Evolutionary conservation across 805 yeast species (phyloP).

Genomic region (Saccharomycopsis sp.): DNA sequence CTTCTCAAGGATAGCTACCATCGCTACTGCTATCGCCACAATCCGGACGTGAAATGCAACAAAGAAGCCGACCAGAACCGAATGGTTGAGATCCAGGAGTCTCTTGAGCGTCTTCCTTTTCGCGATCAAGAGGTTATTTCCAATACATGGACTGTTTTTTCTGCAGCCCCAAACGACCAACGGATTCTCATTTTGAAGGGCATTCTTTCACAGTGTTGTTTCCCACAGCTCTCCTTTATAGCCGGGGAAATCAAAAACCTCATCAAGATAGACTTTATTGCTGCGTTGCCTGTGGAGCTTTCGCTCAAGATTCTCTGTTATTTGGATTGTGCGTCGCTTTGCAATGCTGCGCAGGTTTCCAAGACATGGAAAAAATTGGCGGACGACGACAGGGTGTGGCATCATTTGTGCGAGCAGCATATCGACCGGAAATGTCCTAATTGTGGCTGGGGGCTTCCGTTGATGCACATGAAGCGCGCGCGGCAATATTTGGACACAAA

Average conservation of each 20-base stretch:
- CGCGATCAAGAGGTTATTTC: constrained; percentile 71
- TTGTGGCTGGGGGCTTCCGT: constrained; percentile 98
- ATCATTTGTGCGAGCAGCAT: constrained; percentile 96
- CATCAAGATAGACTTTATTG: constrained; percentile 82
- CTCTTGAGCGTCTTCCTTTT: constrained; percentile 52
- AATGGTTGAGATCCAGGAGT: constrained; percentile 56
- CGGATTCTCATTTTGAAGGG: constrained; percentile 78
- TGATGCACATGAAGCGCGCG: constrained; percentile 80
- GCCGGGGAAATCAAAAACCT: constrained; percentile 72
- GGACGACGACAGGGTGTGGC: constrained; percentile 97
- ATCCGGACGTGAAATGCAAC: constrained; percentile 77
- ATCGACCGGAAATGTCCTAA: constrained; percentile 95
- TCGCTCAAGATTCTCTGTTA: constrained; percentile 80
- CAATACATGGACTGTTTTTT: constrained; percentile 78
- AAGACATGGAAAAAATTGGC: constrained; percentile 83
- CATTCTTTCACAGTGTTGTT: constrained; percentile 81
- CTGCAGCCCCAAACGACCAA: constrained; percentile 63
- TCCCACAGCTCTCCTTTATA: constrained; percentile 85
- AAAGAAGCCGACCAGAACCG: constrained; percentile 57
- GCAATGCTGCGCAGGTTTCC: constrained; percentile 90
- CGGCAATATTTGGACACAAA: constrained; percentile 34
- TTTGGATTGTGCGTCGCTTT: constrained; percentile 86
- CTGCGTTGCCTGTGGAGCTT: constrained; percentile 79
- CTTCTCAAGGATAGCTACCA: constrained; percentile 48
- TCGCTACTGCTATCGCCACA: constrained; percentile 84